These are phyloP conservation scores for Scleroderma citrinum DNA, from an alignment of 768 basidiomycete genomes.

Conservation along the genomic window DNA sequence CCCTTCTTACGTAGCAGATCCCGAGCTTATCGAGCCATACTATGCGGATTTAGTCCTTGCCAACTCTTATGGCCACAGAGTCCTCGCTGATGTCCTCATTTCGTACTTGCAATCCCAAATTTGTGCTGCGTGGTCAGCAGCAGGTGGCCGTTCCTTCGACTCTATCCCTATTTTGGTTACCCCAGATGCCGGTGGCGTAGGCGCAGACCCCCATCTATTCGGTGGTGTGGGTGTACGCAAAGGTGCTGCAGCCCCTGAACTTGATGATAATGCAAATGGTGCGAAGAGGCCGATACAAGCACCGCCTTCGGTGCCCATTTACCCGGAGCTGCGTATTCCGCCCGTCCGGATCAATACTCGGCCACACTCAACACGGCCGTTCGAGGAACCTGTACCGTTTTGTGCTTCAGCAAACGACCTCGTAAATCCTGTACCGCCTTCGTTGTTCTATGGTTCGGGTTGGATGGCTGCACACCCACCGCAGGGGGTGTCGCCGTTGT, in stretches of 20 bases:
- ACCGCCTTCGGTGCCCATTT: conserved; percentile 14
- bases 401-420: conserved; percentile 97
- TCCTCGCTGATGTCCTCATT: conserved; percentile 87
- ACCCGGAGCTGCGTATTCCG: conserved; percentile 49
- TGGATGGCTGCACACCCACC: conserved; percentile 79
- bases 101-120: conserved; percentile 89
- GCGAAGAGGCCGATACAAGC: conserved; percentile 18
- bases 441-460: conserved; percentile 89
- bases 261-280: conserved; percentile 28
- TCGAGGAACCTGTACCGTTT: conserved; percentile 84
- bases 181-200: conserved; percentile 28
- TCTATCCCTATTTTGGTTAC: conserved; percentile 41
- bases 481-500: conserved; percentile 37
- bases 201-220: conserved; percentile 54
- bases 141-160: conserved; percentile 61
- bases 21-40: conserved; percentile 59
- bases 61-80: conserved; percentile 70
- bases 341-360: conserved; percentile 64
- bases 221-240: conserved; percentile 83
- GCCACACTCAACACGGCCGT: conserved; percentile 47
- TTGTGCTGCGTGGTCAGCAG: conserved; percentile 78
- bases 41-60: conserved; percentile 83
- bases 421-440: conserved; percentile 93
- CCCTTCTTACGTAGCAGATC: conserved; percentile 72
- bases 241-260: conserved; percentile 54